Evolutionary conservation across 2,329 filamentous ascomycete species (phyloP).

Genomic region (Bipolaris zeicola): DNA sequence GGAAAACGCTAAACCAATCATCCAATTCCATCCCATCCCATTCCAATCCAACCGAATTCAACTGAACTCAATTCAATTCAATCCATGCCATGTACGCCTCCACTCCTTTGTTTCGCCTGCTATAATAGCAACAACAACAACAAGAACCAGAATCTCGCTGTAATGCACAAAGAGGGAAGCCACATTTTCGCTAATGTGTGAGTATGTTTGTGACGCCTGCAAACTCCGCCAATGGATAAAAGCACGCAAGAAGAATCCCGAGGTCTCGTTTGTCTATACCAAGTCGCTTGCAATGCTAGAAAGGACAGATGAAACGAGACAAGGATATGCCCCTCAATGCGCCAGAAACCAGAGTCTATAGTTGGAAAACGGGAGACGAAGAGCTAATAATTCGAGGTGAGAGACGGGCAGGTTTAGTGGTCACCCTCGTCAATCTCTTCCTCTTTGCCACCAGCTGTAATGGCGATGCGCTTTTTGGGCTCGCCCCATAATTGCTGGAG

Average conservation of each 20-base stretch:
- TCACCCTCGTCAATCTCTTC: constrained; percentile 26
- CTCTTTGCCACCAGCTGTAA: constrained; percentile 26
- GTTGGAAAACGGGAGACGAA: neutral
- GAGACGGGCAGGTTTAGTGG: neutral
- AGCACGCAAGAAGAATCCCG: constrained; percentile 3
- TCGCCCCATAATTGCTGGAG: constrained; percentile 72
- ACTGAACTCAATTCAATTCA: neutral
- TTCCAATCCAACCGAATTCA: neutral
- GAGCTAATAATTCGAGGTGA: neutral
- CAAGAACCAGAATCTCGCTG: neutral
- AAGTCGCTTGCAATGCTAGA: constrained; percentile 5
- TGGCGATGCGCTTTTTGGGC: constrained; percentile 36
- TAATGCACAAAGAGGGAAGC: neutral
- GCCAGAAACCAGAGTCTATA: constrained; percentile 5
- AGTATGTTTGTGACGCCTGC: constrained; percentile 4
- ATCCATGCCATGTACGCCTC: constrained; percentile 1
- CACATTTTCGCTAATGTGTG: neutral
- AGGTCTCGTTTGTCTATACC: constrained; percentile 5
- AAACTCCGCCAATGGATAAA: constrained; percentile 2
- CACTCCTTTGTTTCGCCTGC: neutral
- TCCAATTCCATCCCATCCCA: neutral
- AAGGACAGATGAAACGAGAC: neutral
- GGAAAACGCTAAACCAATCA: neutral
- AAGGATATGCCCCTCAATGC: neutral
- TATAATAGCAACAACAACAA: neutral